These are phyloP conservation scores for Globisporangium echinulatum DNA, from an alignment of 352 stramenopile genomes.

Conservation along the genomic window DNA sequence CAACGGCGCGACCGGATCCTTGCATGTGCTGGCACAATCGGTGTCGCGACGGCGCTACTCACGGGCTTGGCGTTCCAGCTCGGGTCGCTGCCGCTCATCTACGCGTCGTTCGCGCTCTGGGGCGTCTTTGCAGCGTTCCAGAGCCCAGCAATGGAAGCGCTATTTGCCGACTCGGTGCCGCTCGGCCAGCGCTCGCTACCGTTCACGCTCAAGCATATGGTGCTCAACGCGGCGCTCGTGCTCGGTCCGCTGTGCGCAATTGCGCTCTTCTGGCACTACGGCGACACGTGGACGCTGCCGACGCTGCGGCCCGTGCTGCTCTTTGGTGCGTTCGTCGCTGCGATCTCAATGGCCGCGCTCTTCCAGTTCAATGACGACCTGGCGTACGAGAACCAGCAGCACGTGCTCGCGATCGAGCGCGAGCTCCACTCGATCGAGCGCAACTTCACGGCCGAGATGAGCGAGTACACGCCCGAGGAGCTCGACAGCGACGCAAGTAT, in stretches of 20 bases:
- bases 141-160: constrained; percentile 64
- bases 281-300: constrained; percentile 66
- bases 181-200: constrained; percentile 55
- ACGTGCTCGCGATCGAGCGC: constrained; percentile 44
- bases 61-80: constrained; percentile 42
- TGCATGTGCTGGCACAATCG: constrained; percentile 26
- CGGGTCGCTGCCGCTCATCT: constrained; percentile 39
- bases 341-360: constrained; percentile 51
- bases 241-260: constrained; percentile 55
- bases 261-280: constrained; percentile 61
- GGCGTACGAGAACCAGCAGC: constrained; percentile 59
- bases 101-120: constrained; percentile 66
- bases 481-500: constrained; percentile 6
- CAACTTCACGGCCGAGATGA: constrained; percentile 55
- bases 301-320: constrained; percentile 62
- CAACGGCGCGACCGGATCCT: constrained; percentile 51
- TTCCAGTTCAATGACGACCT: constrained; percentile 80
- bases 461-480: constrained; percentile 21
- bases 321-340: constrained; percentile 50
- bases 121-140: constrained; percentile 74
- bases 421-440: constrained; percentile 59
- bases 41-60: constrained; percentile 28
- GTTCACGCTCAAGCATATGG: constrained; percentile 71
- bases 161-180: constrained; percentile 83
- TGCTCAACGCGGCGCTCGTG: constrained; percentile 45